Conservation (phyloP, 345 rosid genomes). For the Aethionema arabicum region DNA sequence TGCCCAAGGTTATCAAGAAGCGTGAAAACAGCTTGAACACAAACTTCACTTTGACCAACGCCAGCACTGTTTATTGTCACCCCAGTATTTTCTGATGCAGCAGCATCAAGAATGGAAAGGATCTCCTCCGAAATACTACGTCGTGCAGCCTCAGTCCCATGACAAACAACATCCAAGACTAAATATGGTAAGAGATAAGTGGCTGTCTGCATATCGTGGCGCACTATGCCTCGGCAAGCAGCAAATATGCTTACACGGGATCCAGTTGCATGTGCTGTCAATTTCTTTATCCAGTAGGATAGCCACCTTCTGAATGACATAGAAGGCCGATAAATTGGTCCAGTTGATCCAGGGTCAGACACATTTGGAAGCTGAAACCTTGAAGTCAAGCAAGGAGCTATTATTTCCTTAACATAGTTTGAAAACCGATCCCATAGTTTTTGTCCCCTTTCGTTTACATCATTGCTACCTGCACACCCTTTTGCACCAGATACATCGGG, state of each 20-base stretch:
- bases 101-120: conserved; percentile 84
- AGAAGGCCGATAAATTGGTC: conserved; percentile 81
- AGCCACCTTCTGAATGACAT: conserved; percentile 98
- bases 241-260: conserved; percentile 81
- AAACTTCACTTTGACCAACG: conserved; percentile 85
- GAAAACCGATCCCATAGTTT: conserved; percentile 92
- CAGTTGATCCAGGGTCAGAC: conserved; percentile 64
- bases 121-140: conserved; percentile 81
- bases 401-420: conserved; percentile 87
- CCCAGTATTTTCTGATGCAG: conserved; percentile 69
- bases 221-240: conserved; percentile 95
- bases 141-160: conserved; percentile 83
- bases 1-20: conserved; percentile 98
- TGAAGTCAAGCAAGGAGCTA: conserved; percentile 95
- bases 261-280: conserved; percentile 85
- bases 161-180: conserved; percentile 85
- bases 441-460: conserved; percentile 72
- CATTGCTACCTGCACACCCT: conserved; percentile 38
- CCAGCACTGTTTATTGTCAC: conserved; percentile 51
- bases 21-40: conserved; percentile 91
- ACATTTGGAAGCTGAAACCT: conserved; percentile 90
- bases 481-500: conserved; percentile 36
- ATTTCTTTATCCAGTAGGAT: conserved; percentile 75
- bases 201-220: conserved; percentile 95
- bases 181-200: conserved; percentile 85